Evolutionary conservation across 208 protist genomes (phyloP), one percentile per base, ranked within the genome.

Genomic region (Balamuthia mandrillaris): DNA sequence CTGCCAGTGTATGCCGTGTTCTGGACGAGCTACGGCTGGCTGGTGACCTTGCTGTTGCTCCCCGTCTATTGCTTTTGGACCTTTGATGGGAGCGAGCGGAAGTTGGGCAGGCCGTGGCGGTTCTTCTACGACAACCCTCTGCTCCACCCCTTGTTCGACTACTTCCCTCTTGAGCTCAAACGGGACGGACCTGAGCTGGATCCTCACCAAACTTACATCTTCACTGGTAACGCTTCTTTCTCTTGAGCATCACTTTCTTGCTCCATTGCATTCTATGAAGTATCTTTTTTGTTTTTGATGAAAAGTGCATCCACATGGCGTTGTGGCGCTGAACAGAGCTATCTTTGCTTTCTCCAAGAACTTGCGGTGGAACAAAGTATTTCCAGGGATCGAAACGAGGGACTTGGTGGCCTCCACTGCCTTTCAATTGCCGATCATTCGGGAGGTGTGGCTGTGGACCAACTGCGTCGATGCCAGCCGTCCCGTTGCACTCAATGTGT

Each of bases 271-370:
- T 63, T 21, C n/a, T 6, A 35, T 63, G 24, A 63, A 63, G 7
- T 66, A 21, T 35, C 42, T 35, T 18, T 66, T 37, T 16, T 60
- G 24, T 16, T 60, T 60, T 3, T 16, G 31, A n/a, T 60, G 3
- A 27, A n/a, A n/a, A 14, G 66, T 77, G 3, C 66, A 77, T 56
- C 66, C 66, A 35, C 66, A 77, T 45, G 66, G 66, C 18, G 54
- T 45, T 39, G 12, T 77, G 14, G 66, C 66, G 3, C 66, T 77
- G 44, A 77, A 77, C 10, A 39, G 66, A 9, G 66, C 66, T 16
- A 77, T 77, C 37, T 77, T 77, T 24, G 49, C 44, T 45, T 77
- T 77, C 66, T 56, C 49, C 44, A 77, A 77, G 63, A 9, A 39
- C 37, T 33, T 49, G 7, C 10, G 66, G 21, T 77, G 66, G 66